These are phyloP conservation scores for Somion occarium DNA, from an alignment of 1,284 basidiomycete species.

Conservation along the genomic window DNA sequence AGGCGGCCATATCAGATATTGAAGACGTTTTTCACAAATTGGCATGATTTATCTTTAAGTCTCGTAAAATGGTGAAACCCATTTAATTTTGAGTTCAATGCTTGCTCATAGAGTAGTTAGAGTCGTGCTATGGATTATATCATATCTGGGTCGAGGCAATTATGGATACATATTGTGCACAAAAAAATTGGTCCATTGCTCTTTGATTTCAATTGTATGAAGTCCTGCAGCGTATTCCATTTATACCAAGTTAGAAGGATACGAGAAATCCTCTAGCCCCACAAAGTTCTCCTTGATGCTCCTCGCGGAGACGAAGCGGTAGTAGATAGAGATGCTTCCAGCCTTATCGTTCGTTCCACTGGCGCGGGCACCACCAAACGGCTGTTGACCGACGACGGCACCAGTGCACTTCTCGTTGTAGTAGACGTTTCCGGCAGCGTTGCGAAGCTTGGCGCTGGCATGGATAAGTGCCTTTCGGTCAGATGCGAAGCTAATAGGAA, in stretches of 20 bases:
- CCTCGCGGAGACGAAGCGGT: constrained; percentile 83
- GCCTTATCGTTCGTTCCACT: constrained; percentile 99
- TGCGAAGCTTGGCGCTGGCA: constrained; percentile 77
- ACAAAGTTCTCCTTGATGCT: constrained; percentile 98
- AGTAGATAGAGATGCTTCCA: constrained; percentile 88
- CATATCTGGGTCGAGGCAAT: no score
- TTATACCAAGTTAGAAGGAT: constrained; percentile 83
- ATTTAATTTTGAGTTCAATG: no score
- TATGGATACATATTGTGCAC: no score
- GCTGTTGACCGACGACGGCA: constrained; percentile 94
- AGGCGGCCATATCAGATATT: constrained; percentile 45
- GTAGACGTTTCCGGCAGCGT: constrained; percentile 89
- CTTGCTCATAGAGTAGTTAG: no score
- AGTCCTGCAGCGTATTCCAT: no score
- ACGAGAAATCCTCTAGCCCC: constrained; percentile 68
- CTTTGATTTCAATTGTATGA: no score
- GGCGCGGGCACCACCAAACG: constrained; percentile 91
- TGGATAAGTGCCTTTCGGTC: constrained; percentile 75
- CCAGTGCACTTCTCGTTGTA: constrained; percentile 97
- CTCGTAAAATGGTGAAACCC: no score
- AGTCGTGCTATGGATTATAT: no score
- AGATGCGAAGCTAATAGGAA: constrained; percentile 61
- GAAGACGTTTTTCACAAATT: no score
- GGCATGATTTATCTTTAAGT: no score
- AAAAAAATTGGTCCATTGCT: background rate